phyloP scores from a whole-genome alignment of 2,329 filamentous ascomycete genomes.

The Purpureocillium lavendulum region DNA sequence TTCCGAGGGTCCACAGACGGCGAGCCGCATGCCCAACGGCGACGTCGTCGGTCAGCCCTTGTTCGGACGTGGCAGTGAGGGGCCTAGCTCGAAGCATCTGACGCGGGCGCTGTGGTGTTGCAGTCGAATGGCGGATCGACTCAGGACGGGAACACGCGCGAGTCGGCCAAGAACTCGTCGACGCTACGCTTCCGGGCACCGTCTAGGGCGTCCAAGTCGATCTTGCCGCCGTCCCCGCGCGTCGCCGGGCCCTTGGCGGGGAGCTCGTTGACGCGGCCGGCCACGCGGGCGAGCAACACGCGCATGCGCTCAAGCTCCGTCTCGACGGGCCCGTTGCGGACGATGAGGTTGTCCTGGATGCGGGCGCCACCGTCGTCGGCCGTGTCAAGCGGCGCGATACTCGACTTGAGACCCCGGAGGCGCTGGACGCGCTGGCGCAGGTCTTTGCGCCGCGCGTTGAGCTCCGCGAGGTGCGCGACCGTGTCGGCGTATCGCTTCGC shows the following conservation, averaged over 20 bases:
- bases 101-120: too few species aligned
- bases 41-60: too few species aligned
- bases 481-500: slow-evolving; percentile 43
- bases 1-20: too few species aligned
- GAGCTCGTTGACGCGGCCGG: slow-evolving; percentile 39
- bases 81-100: too few species aligned
- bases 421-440: slow-evolving; percentile 33
- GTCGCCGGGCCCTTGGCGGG: slow-evolving; percentile 22
- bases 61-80: too few species aligned
- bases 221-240: slow-evolving; percentile 8
- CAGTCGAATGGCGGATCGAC: too few species aligned
- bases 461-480: slow-evolving; percentile 36
- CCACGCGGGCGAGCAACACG: slow-evolving; percentile 51
- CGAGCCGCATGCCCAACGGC: too few species aligned
- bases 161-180: slow-evolving; percentile 28
- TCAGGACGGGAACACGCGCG: slow-evolving; percentile 11
- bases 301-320: slow-evolving; percentile 59
- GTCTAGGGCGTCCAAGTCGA: slow-evolving; percentile 25
- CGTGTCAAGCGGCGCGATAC: slow-evolving; percentile 35
- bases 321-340: slow-evolving; percentile 56
- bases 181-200: slow-evolving; percentile 33
- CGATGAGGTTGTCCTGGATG: slow-evolving; percentile 60
- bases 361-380: slow-evolving; percentile 19
- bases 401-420: slow-evolving; percentile 37
- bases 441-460: slow-evolving; percentile 31